These are phyloP conservation scores for Mucor saturninus DNA, from an alignment of 371 early-diverging fungal species.

Conservation along the genomic window DNA sequence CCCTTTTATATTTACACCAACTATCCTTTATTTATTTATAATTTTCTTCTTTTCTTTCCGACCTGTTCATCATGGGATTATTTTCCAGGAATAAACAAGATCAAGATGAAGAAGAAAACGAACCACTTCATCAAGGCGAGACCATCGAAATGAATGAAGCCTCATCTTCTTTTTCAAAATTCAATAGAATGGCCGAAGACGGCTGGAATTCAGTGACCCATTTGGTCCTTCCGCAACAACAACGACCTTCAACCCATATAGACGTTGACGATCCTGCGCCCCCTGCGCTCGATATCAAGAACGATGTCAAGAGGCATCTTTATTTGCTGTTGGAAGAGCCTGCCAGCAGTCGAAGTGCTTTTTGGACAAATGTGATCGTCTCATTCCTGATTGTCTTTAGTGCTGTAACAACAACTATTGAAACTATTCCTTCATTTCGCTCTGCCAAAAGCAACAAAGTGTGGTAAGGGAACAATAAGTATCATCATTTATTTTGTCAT, in stretches of 20 bases:
- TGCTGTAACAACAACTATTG: conserved; percentile 79
- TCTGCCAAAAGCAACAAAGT: conserved; percentile 59
- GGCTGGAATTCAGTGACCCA: conserved; percentile 34
- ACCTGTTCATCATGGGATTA: conserved; percentile 12
- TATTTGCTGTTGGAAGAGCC: conserved; percentile 73
- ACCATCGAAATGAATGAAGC: conserved; percentile 32
- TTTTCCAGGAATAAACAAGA: conserved; percentile 21
- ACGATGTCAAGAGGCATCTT: conserved; percentile 58
- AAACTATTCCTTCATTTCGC: conserved; percentile 86
- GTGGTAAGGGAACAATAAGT: conserved; percentile 46
- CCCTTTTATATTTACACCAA: conserved; percentile 1
- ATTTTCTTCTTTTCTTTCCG: background rate
- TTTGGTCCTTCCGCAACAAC: conserved; percentile 14
- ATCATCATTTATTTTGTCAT: too few relatives aligned
- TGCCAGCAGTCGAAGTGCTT: conserved; percentile 70
- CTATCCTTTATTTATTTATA: background rate
- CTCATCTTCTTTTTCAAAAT: conserved; percentile 3
- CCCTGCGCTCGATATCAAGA: conserved; percentile 29
- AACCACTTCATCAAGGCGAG: conserved; percentile 32
- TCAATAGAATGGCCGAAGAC: conserved; percentile 29
- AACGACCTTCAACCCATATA: conserved; percentile 19
- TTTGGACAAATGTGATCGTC: conserved; percentile 77
- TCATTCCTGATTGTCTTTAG: conserved; percentile 75
- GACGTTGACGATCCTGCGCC: conserved; percentile 24
- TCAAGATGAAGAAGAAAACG: conserved; percentile 28